Conservation (phyloP, 495 filamentous ascomycete species). For the Aspergillus panamensis region DNA sequence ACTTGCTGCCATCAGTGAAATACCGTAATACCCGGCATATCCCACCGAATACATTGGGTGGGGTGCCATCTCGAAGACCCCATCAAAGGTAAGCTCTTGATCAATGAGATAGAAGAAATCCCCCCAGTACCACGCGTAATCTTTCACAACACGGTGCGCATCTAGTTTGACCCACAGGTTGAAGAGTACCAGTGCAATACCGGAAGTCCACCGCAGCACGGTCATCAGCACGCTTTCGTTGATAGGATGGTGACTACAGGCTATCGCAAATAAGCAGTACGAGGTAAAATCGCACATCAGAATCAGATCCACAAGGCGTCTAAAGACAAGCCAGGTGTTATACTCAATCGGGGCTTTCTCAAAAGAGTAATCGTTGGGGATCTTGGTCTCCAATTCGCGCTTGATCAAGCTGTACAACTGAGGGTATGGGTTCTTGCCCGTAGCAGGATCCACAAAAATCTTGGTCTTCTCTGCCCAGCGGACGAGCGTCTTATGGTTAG, state of each 20-base stretch:
- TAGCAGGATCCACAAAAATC: conserved; percentile 80
- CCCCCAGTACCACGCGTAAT: conserved; percentile 99
- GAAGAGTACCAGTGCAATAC: conserved; percentile 79
- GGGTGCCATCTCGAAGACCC: conserved; percentile 98
- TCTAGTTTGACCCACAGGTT: conserved; percentile 99
- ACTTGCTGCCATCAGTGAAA: conserved; percentile 97
- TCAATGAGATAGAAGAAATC: conserved; percentile 99
- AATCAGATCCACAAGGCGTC: conserved; percentile 90
- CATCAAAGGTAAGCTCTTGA: conserved; percentile 95
- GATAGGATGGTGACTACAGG: conserved; percentile 71
- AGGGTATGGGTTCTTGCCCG: conserved; percentile 76
- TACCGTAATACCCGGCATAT: conserved; percentile 97
- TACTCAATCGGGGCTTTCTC: conserved; percentile 92
- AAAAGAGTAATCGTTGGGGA: conserved; percentile 89
- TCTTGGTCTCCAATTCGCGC: conserved; percentile 87
- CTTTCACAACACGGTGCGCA: conserved; percentile 97
- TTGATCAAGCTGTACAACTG: conserved; percentile 79
- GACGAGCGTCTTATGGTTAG: conserved; percentile 78
- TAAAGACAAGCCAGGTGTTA: conserved; percentile 97
- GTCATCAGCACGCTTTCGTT: conserved; percentile 68
- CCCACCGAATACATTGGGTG: conserved; percentile 99
- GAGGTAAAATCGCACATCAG: conserved; percentile 98
- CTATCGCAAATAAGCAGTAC: conserved; percentile 91
- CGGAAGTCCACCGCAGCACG: conserved; percentile 72
- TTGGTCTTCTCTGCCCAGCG: conserved; percentile 81